These are phyloP conservation scores for Gossypium aridum DNA, from an alignment of 441 rosid genomes.

Conservation along the genomic window DNA sequence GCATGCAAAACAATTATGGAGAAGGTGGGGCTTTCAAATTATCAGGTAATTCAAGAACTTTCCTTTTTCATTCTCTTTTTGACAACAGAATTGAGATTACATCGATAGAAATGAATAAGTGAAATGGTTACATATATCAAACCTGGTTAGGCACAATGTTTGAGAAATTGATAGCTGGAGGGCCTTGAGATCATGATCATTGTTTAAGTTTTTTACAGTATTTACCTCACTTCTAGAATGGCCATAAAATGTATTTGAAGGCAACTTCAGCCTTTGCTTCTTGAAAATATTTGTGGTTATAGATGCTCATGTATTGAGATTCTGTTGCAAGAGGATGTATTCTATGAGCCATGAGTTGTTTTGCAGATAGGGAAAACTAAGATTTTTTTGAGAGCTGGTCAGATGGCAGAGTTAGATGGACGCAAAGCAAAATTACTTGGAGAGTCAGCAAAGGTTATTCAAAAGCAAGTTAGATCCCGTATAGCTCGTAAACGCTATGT, in stretches of 20 bases:
- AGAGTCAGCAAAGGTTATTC: slow-evolving; percentile 60
- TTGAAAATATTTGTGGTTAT: slow-evolving; percentile 5
- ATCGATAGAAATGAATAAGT: neutral
- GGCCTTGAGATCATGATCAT: neutral
- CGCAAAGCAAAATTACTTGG: slow-evolving; percentile 43
- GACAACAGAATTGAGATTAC: neutral
- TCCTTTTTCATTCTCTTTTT: neutral
- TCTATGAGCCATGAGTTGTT: slow-evolving; percentile 15
- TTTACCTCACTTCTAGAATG: neutral
- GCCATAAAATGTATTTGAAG: neutral
- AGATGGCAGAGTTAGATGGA: slow-evolving; percentile 84
- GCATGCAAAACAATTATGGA: slow-evolving; percentile 79
- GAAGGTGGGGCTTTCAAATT: slow-evolving; percentile 53
- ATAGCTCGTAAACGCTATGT: slow-evolving; percentile 44
- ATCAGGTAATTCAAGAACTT: slow-evolving; percentile 46
- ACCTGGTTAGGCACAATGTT: neutral
- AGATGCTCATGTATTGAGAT: neutral
- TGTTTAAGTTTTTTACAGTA: neutral
- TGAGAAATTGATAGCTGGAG: neutral
- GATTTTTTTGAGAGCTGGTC: slow-evolving; percentile 78
- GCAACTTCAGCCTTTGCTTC: neutral
- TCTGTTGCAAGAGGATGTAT: slow-evolving; percentile 2
- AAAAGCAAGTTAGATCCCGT: slow-evolving; percentile 39
- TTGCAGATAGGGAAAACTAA: slow-evolving; percentile 76
- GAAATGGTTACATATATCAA: neutral